Conservation (phyloP, 2,329 filamentous ascomycete genomes). For the Penicillium paneum region DNA sequence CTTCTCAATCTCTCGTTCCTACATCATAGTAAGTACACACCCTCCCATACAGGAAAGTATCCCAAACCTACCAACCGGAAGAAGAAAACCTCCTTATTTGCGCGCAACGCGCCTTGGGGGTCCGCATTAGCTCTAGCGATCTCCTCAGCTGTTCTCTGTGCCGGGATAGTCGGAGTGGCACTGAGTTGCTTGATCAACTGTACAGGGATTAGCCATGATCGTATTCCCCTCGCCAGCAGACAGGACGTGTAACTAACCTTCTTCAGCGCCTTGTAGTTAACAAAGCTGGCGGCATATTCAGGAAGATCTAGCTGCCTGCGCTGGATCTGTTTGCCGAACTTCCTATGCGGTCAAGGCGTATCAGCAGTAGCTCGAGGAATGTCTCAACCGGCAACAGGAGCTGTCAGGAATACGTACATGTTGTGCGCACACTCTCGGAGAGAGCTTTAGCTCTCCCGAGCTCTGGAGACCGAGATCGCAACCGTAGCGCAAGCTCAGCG, state of each 20-base stretch:
- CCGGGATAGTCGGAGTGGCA: slow-evolving; percentile 77
- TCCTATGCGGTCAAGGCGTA: slow-evolving; percentile 58
- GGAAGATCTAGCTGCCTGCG: slow-evolving; percentile 98
- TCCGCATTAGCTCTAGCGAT: slow-evolving; percentile 54
- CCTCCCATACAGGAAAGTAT: not conserved
- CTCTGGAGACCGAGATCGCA: slow-evolving; percentile 1
- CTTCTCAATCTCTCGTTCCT: slow-evolving; percentile 98
- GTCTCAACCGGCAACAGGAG: not conserved
- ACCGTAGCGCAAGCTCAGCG: slow-evolving; percentile 1
- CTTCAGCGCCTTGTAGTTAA: slow-evolving; percentile 98
- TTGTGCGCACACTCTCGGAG: slow-evolving; percentile 3
- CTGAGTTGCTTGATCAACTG: slow-evolving; percentile 98
- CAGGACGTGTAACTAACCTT: slow-evolving; percentile 62
- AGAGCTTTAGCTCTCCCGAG: slow-evolving; percentile 16
- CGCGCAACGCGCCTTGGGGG: slow-evolving; percentile 84
- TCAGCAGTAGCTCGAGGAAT: not conserved
- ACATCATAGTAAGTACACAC: not conserved
- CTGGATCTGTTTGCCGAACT: slow-evolving; percentile 99
- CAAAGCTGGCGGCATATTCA: slow-evolving; percentile 98
- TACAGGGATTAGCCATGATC: slow-evolving; percentile 28
- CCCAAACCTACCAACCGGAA: slow-evolving; percentile 72
- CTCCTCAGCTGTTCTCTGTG: slow-evolving; percentile 60
- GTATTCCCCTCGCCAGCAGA: not conserved
- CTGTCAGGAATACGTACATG: not conserved
- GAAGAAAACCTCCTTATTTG: slow-evolving; percentile 98